Evolutionary conservation across 1,139 yeast species (phyloP), one percentile per base, ranked within the genome.

Genomic region (Magnusiomyces starmeri): DNA sequence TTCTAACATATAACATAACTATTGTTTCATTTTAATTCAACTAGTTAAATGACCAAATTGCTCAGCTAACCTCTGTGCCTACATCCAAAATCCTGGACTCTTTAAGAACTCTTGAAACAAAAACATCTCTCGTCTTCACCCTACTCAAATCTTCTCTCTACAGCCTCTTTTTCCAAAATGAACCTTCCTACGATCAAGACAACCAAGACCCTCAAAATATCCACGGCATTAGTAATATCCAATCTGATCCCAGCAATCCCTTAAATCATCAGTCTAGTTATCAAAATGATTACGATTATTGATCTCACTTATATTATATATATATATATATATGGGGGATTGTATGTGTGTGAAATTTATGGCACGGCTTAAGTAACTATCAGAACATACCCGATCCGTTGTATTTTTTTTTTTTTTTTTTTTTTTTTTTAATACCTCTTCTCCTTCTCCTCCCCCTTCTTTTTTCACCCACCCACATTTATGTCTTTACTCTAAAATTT

Each of bases 91-190:
- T 79, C 44, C 65, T 77, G 35, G 78, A 75, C 40, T 75, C 76
- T 51, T 62, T 79, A 57, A 70, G 83, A 29, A 70, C 70, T 27
- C 66, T 80, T 54, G 85, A 80, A 62, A 72, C 76, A 60, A 78
- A 79, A 56, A 69, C 78, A 29, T 81, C 81, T 1, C 67, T 79
- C 54, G 81, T 80, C n/a, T 76, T 77, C 56, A 80, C 83, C 3
- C 69, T 78, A 45, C 75, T 81, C 64, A 77, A 77, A 56, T 79
- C 83, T 1, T 79, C 83, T 0, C 83, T 81, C 4, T 79, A 79
- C 61, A 74, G 78, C 46, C 69, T 78, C 50, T 75, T 75, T 56
- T 61, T 70, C 50, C 76, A 72, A 58, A 73, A 73, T 54, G 75
- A 71, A 44, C 58, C 57, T n/a, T 56, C 56, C 7, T 62, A 58